Conservation (phyloP, 2,329 filamentous ascomycete species). For the Colletotrichum gigasporum region DNA sequence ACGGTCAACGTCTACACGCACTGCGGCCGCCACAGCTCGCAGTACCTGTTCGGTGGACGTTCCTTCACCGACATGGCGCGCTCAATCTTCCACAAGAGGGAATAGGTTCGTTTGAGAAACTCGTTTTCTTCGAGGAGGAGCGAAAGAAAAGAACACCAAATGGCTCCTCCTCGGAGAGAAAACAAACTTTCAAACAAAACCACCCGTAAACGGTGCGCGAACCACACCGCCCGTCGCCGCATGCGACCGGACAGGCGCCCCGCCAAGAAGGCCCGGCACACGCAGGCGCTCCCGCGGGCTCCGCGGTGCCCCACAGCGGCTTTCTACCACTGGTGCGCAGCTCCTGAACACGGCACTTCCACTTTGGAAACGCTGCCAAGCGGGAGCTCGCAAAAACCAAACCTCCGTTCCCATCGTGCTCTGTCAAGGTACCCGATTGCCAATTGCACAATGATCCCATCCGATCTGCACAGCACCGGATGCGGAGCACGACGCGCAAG, state of each 20-base stretch:
- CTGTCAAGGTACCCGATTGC: neutral
- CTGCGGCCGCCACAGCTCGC: slow-evolving; percentile 64
- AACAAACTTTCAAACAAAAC: neutral
- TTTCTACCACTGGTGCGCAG: too few relatives aligned
- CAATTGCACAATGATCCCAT: neutral
- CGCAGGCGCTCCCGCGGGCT: neutral
- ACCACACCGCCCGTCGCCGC: neutral
- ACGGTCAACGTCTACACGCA: slow-evolving; percentile 62
- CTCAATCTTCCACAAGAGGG: slow-evolving; percentile 47
- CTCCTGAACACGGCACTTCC: too few relatives aligned
- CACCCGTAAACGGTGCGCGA: neutral
- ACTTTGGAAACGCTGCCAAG: neutral
- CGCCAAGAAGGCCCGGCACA: slow-evolving; percentile 9
- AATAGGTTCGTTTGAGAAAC: neutral
- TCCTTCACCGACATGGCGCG: slow-evolving; percentile 55
- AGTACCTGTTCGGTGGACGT: slow-evolving; percentile 61
- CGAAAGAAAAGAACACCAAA: neutral
- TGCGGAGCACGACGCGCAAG: slow-evolving; percentile 6
- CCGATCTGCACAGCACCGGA: neutral
- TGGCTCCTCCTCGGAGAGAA: neutral
- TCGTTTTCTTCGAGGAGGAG: neutral
- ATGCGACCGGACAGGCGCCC: slow-evolving; percentile 11
- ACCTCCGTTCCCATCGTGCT: neutral
- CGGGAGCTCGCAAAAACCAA: slow-evolving; percentile 11
- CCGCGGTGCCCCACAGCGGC: neutral